Base-by-base conservation (phyloP, 2,329 filamentous ascomycete species). In the Pseudogymnoascus sp. region DNA sequence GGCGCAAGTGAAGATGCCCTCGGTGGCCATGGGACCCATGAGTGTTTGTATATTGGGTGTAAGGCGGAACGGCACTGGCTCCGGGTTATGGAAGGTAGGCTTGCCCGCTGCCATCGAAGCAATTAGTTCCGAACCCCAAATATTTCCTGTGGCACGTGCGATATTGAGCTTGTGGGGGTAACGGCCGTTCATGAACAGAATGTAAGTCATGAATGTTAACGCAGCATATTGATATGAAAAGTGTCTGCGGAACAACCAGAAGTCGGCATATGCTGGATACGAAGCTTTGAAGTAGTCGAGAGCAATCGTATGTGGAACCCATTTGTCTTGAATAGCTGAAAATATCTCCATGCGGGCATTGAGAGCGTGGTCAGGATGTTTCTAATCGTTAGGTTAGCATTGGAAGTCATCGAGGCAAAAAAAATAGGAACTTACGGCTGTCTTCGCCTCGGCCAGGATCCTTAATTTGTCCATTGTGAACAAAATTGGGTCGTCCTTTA, bases 241-340 rank as follows among this genome's bases (percentile, higher is more conserved):
- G 68, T 96, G 93, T 64, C 93, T 88, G 64, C 95, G 90, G 90
- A 99, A 99, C 64, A 99, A 84, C 92, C 93, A 99, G 81, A 97
- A 97, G 71, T 97, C 93, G 53, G 90, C 86, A 75, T 91, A 99
- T 67, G 90, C 88, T 31, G 92, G 89, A 77, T 95, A 97, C 4
- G 87, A 90, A 68, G 83, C 81, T 73, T 93, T 90, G 84, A 97
- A 97, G 79, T 93, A 97, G 68, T 96, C 87, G 62, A 96, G 83
- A 21, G 89, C 88, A 65, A 97, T 80, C 2, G 86, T 91, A 64
- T 88, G 87, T 5, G 92, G 90, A 63, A 97, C 93, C 84, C 89
- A 96, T 74, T 93, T 93, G 74, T 96, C 89, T 76, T 97, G 93
- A 68, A 99, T 96, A 1, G 93, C 90, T 46, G 88, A 89, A 74